Evolutionary conservation across 1,284 basidiomycete genomes (phyloP), one percentile per base, ranked within the genome.

Genomic region (Pseudozyma tsukubaensis): DNA sequence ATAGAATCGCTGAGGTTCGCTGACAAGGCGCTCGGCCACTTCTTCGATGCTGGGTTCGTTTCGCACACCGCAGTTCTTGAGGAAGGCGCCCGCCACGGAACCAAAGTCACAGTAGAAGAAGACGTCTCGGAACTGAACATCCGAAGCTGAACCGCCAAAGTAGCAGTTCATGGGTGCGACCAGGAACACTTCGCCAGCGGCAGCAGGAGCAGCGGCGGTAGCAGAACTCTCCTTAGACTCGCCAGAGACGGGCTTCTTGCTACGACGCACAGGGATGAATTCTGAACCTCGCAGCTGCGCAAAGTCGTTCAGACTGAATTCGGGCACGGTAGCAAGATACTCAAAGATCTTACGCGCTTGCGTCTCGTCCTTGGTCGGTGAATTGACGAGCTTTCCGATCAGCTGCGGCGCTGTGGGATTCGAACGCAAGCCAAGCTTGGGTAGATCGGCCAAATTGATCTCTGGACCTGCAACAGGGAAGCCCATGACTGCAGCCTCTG

Each of bases 61-160:
- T 80, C 91, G 91, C 18, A 95, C 93, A 19, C 96, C 96, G 77
- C 93, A 94, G 11, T 92, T 90, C 63, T 89, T 89, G 50, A 99
- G 86, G 85, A 99, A 84, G 3, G 89, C 87, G 74, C 94, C 95
- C 2, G 92, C 95, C 5, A 88, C 87, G 0, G 88, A 83, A 0
- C 95, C 96, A 84, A 96, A 97, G 85, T 97, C 91, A 50, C 76
- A 64, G 50, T 98, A 89, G 77, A 94, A 96, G 81, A 97, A 97
- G 11, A 87, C 71, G 18, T 80, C 81, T 34, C 63, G 68, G 69
- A 85, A 82, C n/a, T 79, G 56, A 7, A 37, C 47, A 40, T 68
- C 68, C 19, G 61, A 70, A 12, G 42, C 13, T 10, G 79, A 58
- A 50, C 77, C 51, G 64, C 73, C 63, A 60, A 82, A 83, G 83